phyloP scores from a whole-genome alignment of 257 asterid genomes.

The Pogostemon cablin region DNA sequence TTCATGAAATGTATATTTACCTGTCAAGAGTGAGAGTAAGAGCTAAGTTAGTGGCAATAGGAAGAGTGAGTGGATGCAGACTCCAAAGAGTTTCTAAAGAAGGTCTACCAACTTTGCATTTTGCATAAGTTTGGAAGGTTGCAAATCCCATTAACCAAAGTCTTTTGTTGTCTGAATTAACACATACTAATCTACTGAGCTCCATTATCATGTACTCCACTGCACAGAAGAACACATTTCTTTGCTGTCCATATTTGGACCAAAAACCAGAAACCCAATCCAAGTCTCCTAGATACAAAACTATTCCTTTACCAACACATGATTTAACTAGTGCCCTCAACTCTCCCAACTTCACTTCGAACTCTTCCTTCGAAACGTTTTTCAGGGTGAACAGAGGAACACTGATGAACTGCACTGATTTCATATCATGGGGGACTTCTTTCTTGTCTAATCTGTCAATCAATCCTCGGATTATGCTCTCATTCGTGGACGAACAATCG shows the following conservation, averaged over 20 bases:
- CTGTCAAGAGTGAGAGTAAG: conserved; percentile 73
- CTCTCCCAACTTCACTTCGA: conserved; percentile 70
- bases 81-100: conserved; percentile 81
- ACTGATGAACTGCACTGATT: conserved; percentile 71
- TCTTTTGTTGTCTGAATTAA: conserved; percentile 48
- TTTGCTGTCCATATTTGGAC: conserved; percentile 61
- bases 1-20: conserved; percentile 35
- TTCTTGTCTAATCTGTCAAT: conserved; percentile 67
- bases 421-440: conserved; percentile 60
- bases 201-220: conserved; percentile 95
- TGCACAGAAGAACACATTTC: conserved; percentile 46
- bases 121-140: conserved; percentile 61
- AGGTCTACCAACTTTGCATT: conserved; percentile 74
- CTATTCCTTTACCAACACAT: conserved; percentile 63
- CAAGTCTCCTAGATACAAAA: conserved; percentile 82
- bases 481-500: conserved; percentile 51
- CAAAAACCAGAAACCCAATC: conserved; percentile 85
- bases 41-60: conserved; percentile 55
- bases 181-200: conserved; percentile 64
- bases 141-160: conserved; percentile 82
- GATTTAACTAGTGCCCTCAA: conserved; percentile 69
- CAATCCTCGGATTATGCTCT: conserved; percentile 59
- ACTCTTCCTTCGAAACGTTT: conserved; percentile 62
- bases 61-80: conserved; percentile 68
- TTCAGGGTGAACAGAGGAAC: conserved; percentile 71